A percentile compares a stretch with the other conserved stretches of the same genome.
Evolutionary conservation across 1,284 basidiomycete species (phyloP).

Genomic region (Fistulina hepatica): DNA sequence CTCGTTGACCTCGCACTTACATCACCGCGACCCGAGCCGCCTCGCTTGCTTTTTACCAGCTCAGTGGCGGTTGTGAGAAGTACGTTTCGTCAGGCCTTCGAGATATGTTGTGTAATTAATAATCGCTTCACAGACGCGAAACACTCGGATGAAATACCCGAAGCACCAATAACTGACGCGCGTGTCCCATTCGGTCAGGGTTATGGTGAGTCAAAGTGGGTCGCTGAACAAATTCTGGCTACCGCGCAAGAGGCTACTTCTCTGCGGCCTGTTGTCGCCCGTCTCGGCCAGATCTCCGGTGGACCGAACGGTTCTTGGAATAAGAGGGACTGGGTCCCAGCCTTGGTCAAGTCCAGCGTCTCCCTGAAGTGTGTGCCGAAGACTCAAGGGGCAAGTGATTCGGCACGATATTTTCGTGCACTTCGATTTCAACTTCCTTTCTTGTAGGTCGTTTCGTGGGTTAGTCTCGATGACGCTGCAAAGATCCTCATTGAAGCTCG

Average conservation of each 20-base stretch:
- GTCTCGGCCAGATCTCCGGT: constrained; percentile 31
- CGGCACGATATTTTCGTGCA: neutral
- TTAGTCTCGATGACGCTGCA: constrained; percentile 23
- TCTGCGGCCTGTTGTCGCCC: constrained; percentile 22
- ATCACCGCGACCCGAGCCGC: constrained; percentile 17
- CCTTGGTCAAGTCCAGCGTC: constrained; percentile 17
- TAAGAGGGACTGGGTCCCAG: constrained; percentile 26
- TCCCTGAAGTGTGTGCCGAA: constrained; percentile 19
- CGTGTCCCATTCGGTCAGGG: constrained; percentile 24
- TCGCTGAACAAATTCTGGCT: constrained; percentile 29
- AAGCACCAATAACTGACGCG: constrained; percentile 15
- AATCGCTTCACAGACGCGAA: neutral
- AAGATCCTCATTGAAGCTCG: constrained; percentile 19
- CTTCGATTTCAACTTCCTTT: neutral
- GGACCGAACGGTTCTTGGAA: constrained; percentile 24
- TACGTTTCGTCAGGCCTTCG: constrained; percentile 8
- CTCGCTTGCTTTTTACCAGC: constrained; percentile 27
- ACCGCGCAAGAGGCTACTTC: constrained; percentile 15
- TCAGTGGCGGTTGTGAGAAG: constrained; percentile 23
- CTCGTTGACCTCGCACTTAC: constrained; percentile 31
- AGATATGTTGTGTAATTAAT: neutral
- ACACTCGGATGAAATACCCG: neutral
- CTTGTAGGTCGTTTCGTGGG: constrained; percentile 22
- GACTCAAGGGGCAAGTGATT: constrained; percentile 15
- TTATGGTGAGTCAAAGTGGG: constrained; percentile 35